Percentiles rank a stretch among this genome's conserved stretches.
Evolutionary conservation across 2,329 filamentous ascomycete genomes (phyloP).

Genomic region (Dactylellina haptotyla): DNA sequence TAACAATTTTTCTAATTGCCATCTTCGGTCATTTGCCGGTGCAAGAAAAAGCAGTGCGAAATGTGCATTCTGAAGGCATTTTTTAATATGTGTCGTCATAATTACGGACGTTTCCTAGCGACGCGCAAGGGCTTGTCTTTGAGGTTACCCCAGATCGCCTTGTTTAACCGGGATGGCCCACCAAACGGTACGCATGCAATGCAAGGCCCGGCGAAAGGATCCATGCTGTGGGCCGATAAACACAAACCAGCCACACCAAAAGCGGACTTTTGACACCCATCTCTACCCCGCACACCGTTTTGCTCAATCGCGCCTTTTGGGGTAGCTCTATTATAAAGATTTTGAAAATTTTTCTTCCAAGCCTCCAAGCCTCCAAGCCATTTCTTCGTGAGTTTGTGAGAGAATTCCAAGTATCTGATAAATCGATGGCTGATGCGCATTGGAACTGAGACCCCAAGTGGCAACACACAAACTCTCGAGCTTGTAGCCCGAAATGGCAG

Average conservation of each 20-base stretch:
- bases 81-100: slow-evolving; percentile 48
- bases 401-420: too few species aligned
- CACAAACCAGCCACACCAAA: slow-evolving; percentile 9
- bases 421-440: too few species aligned
- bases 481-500: too few species aligned
- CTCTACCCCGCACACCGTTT: slow-evolving; percentile 37
- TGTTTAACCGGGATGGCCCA: slow-evolving; percentile 21
- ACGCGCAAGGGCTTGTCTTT: background rate
- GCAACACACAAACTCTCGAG: too few species aligned
- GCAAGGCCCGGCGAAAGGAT: slow-evolving; percentile 24
- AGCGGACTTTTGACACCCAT: slow-evolving; percentile 16
- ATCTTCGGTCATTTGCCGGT: slow-evolving; percentile 2
- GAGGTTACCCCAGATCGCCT: slow-evolving; percentile 30
- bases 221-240: background rate
- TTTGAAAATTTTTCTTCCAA: too few species aligned
- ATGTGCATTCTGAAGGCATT: background rate
- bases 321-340: too few species aligned
- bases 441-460: too few species aligned
- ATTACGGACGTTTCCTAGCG: slow-evolving; percentile 26
- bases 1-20: background rate
- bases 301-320: too few species aligned
- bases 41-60: background rate
- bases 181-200: slow-evolving; percentile 9
- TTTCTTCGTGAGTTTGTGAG: too few species aligned
- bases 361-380: too few species aligned